Conservation (phyloP, 176 grass and related monocot genomes). For the Zizania latifolia region DNA sequence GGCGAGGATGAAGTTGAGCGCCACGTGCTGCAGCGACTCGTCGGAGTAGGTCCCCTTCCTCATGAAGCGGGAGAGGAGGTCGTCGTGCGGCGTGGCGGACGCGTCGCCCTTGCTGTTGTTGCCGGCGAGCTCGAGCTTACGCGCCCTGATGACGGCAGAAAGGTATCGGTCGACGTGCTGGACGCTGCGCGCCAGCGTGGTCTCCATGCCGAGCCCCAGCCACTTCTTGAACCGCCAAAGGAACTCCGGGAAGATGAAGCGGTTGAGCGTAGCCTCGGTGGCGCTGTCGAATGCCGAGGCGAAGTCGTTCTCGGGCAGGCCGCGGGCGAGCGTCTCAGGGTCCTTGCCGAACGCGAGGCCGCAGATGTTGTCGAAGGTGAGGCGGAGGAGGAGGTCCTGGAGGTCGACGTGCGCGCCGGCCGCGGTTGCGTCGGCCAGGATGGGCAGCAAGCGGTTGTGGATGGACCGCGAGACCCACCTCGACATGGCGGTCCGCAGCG, state of each 20-base stretch:
- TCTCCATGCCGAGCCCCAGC: constrained; percentile 77
- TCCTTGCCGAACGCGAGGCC: constrained; percentile 87
- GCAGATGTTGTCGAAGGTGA: constrained; percentile 98
- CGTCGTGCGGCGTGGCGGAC: constrained; percentile 56
- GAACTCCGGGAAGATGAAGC: constrained; percentile 90
- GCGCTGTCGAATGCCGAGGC: constrained; percentile 79
- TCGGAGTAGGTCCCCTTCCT: constrained; percentile 83
- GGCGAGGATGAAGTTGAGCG: constrained; percentile 98
- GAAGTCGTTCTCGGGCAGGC: constrained; percentile 84
- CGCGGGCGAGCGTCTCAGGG: constrained; percentile 72
- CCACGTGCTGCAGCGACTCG: constrained; percentile 86
- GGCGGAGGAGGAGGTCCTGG: constrained; percentile 87
- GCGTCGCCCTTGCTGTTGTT: neutral
- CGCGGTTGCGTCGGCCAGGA: constrained; percentile 43
- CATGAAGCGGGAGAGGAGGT: constrained; percentile 97
- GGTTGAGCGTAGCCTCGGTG: constrained; percentile 82
- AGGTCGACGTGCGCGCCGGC: constrained; percentile 37
- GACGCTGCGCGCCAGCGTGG: constrained; percentile 66
- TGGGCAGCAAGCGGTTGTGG: constrained; percentile 66
- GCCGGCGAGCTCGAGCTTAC: constrained; percentile 72
- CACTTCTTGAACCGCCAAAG: constrained; percentile 88
- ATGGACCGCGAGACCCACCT: constrained; percentile 86
- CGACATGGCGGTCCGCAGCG: constrained; percentile 81
- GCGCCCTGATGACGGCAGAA: constrained; percentile 67
- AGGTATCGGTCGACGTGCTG: constrained; percentile 77